Conservation (phyloP, 2,329 filamentous ascomycete genomes). For the Falciphora oryzae region DNA sequence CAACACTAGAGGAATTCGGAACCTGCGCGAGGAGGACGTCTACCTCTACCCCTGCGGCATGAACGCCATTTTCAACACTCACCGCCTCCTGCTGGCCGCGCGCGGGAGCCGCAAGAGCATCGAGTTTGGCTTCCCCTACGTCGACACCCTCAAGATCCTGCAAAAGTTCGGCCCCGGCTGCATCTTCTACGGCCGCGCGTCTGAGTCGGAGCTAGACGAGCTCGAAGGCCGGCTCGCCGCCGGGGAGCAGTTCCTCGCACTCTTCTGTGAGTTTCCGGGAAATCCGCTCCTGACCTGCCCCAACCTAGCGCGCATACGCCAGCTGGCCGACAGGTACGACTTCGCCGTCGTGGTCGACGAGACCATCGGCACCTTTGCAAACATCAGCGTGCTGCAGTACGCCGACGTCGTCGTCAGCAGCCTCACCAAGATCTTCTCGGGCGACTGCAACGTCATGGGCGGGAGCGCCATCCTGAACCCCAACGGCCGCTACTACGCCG, state of each 20-base stretch:
- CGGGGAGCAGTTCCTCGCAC: conserved; percentile 71
- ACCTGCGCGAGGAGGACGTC: conserved; percentile 78
- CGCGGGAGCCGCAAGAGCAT: conserved; percentile 66
- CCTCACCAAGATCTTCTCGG: conserved; percentile 94
- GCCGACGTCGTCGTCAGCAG: conserved; percentile 92
- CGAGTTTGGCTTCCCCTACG: conserved; percentile 95
- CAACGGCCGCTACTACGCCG: conserved; percentile 61
- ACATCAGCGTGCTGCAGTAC: conserved; percentile 84
- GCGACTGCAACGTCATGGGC: conserved; percentile 97
- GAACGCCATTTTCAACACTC: conserved; percentile 89
- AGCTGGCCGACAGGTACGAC: conserved; percentile 73
- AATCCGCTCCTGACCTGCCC: conserved; percentile 86
- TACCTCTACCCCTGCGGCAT: conserved; percentile 87
- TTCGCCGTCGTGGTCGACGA: conserved; percentile 93
- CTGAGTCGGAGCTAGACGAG: conserved; percentile 72
- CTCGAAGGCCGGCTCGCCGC: conserved; percentile 64
- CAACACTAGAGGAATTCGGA: conserved; percentile 51
- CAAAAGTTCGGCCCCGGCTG: conserved; percentile 91
- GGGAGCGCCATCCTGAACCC: conserved; percentile 65
- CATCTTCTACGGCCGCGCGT: conserved; percentile 79
- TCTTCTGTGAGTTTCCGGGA: conserved; percentile 93
- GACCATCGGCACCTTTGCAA: conserved; percentile 93
- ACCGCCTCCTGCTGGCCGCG: conserved; percentile 63
- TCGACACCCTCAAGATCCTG: conserved; percentile 91
- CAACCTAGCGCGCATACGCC: conserved; percentile 74